phyloP scores from a whole-genome alignment of 352 stramenopile species.

The Globisporangium splendens region DNA sequence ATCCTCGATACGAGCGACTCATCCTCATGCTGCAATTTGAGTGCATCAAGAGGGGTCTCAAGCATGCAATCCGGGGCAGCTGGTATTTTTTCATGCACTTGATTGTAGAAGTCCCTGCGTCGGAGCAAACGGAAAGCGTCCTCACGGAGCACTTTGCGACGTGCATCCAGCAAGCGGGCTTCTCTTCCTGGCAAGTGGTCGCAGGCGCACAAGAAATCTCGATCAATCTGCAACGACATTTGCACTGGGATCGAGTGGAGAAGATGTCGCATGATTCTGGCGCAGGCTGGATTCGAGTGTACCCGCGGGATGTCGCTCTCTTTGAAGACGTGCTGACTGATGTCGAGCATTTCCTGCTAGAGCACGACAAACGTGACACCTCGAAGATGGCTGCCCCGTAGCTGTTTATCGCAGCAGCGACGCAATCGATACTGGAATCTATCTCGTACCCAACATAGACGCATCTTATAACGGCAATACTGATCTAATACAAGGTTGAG shows the following conservation, averaged over 20 bases:
- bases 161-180: constrained; percentile 80
- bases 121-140: constrained; percentile 47
- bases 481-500: constrained; percentile 8
- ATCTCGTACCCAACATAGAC: constrained; percentile 11
- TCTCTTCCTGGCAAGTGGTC: constrained; percentile 82
- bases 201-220: constrained; percentile 83
- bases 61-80: constrained; percentile 65
- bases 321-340: constrained; percentile 76
- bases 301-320: constrained; percentile 68
- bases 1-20: constrained; percentile 81
- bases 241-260: constrained; percentile 86
- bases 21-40: constrained; percentile 86
- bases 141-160: constrained; percentile 65
- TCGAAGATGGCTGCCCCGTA: constrained; percentile 16
- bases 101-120: constrained; percentile 58
- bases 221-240: constrained; percentile 84
- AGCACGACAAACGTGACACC: constrained; percentile 43
- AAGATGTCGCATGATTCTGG: constrained; percentile 88
- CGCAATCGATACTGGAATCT: neutral
- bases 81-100: constrained; percentile 88
- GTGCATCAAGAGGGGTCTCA: constrained; percentile 71
- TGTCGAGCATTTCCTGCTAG: constrained; percentile 64
- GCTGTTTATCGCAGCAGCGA: constrained; percentile 10
- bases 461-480: constrained; percentile 1
- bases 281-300: constrained; percentile 82